These are phyloP conservation scores for Candida schatavii DNA, from an alignment of 805 yeast species.

Conservation along the genomic window DNA sequence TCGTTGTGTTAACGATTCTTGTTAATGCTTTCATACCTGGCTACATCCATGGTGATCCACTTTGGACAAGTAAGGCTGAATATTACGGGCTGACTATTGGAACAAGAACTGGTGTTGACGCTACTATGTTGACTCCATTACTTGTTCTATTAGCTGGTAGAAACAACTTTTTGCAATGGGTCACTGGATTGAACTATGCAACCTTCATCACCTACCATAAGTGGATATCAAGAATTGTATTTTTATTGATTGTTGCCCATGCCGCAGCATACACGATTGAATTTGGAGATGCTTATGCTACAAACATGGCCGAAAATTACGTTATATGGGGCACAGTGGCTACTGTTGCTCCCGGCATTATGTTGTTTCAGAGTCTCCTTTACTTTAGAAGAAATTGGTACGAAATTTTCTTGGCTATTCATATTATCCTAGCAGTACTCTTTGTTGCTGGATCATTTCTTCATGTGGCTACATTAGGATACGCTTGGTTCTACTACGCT, in stretches of 20 bases:
- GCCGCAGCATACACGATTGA: slow-evolving; percentile 34
- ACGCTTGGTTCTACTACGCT: slow-evolving; percentile 17
- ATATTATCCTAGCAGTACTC: slow-evolving; percentile 19
- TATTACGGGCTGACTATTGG: slow-evolving; percentile 42
- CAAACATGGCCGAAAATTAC: slow-evolving; percentile 10
- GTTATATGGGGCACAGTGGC: slow-evolving; percentile 19
- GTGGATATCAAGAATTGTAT: slow-evolving; percentile 52
- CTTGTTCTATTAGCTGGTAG: slow-evolving; percentile 61
- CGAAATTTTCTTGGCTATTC: slow-evolving; percentile 24
- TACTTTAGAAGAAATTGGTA: slow-evolving; percentile 38
- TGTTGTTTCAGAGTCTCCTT: slow-evolving; percentile 37
- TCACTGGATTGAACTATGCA: slow-evolving; percentile 57
- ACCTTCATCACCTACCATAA: slow-evolving; percentile 59
- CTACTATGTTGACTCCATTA: slow-evolving; percentile 51
- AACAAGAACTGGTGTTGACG: slow-evolving; percentile 48
- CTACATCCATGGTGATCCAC: slow-evolving; percentile 31
- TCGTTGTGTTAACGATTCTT: slow-evolving; percentile 23
- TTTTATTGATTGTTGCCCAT: slow-evolving; percentile 49
- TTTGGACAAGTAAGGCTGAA: slow-evolving; percentile 27
- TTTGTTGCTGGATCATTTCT: slow-evolving; percentile 39
- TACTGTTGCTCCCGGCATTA: slow-evolving; percentile 25
- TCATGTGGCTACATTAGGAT: slow-evolving; percentile 28
- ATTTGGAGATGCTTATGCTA: slow-evolving; percentile 42
- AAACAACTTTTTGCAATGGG: slow-evolving; percentile 55
- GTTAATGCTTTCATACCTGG: slow-evolving; percentile 22